Evolutionary conservation across 2,329 filamentous ascomycete species (phyloP), one percentile per base, ranked within the genome.

Genomic region (Hymenoscyphus infarciens): DNA sequence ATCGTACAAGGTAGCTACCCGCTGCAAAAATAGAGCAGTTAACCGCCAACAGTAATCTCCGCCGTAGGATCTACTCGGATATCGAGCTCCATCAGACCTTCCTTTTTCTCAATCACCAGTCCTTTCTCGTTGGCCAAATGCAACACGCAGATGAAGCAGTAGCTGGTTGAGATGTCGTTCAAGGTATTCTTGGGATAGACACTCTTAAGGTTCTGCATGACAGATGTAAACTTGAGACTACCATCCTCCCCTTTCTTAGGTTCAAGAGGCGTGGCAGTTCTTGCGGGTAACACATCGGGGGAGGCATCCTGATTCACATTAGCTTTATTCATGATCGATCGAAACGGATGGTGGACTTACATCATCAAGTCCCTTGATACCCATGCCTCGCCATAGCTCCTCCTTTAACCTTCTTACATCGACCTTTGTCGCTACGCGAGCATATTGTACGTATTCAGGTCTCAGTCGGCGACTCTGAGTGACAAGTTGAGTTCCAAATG

Each of bases 121-220:
- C 88, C 88, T 74, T 90, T 89, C 71, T 91, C 88, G 69, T 91
- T 91, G n/a, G 88, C 88, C 68, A 91, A 71, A 78, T 91, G 88
- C 61, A 91, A 76, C 38, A 91, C 75, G 71, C 87, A 90, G 67
- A 99, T 99, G 78, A 98, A 99, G 75, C 95, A 96, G 77, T 80
- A 89, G 66, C 85, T 96, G 0, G 95, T 99, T 39, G 92, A 97
- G 72, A 99, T 98, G 76, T 99, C 95, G 64, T 89, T 87, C 86
- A 99, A 91, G 64, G 87, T 86, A 69, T 90, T 83, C 75, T 91
- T 90, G 11, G 92, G 88, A 73, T 99, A 99, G 7, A 97, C 92
- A 4, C 82, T 78, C 74, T 96, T 90, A 56, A 99, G 79, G 65
- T 88, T 88, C 74, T 96, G 96, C 87, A 99, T 96, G 64, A 99